These are phyloP conservation scores for Geotrichum siamense DNA, from an alignment of 1,139 yeast genomes.

Conservation along the genomic window DNA sequence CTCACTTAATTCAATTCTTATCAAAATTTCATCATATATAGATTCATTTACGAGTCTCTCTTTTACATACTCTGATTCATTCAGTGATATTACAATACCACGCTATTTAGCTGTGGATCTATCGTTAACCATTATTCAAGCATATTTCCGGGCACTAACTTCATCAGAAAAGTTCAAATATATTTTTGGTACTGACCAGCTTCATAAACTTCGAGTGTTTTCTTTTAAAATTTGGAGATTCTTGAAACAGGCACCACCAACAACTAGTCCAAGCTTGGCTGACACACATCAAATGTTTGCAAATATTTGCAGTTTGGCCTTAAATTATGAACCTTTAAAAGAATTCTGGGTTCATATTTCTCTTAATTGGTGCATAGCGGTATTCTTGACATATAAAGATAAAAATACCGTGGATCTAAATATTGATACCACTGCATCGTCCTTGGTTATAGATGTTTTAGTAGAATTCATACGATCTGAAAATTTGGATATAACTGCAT, in stretches of 20 bases:
- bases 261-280: background rate
- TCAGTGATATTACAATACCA: constrained; percentile 1
- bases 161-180: constrained; percentile 2
- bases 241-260: background rate
- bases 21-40: background rate
- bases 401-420: background rate
- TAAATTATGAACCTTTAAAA: constrained; percentile 1
- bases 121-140: constrained; percentile 10
- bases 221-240: constrained; percentile 1
- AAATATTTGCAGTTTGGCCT: constrained; percentile 11
- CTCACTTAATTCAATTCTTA: background rate
- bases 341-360: constrained; percentile 10
- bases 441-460: constrained; percentile 16
- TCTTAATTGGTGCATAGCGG: constrained; percentile 10
- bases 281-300: constrained; percentile 12
- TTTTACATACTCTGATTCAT: constrained; percentile 1
- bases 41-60: background rate
- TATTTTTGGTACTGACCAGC: background rate
- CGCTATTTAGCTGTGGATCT: constrained; percentile 6
- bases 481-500: background rate
- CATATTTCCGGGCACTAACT: constrained; percentile 6
- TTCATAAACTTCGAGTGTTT: background rate
- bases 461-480: constrained; percentile 3
- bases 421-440: constrained; percentile 12
- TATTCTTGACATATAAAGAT: background rate